Conservation (phyloP, 1,284 basidiomycete species). For the Thecaphora frezii region DNA sequence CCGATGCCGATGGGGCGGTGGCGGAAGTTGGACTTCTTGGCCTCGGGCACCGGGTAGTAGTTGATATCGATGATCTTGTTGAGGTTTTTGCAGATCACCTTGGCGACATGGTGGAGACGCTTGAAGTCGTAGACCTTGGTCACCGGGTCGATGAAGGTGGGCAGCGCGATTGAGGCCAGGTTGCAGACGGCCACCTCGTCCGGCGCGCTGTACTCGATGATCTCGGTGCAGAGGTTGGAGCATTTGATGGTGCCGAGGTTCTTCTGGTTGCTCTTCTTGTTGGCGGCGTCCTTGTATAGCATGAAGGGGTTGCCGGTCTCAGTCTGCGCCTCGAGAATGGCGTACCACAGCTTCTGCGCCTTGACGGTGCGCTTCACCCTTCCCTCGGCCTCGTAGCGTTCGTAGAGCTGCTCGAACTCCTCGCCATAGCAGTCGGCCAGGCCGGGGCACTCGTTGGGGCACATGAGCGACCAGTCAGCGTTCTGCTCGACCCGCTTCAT, state of each 20-base stretch:
- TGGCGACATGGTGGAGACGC: constrained; percentile 89
- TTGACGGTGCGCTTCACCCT: constrained; percentile 83
- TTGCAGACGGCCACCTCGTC: constrained; percentile 99
- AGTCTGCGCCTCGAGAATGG: constrained; percentile 92
- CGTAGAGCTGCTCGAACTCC: constrained; percentile 88
- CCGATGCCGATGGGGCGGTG: constrained; percentile 97
- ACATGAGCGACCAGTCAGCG: constrained; percentile 94
- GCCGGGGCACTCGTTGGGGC: constrained; percentile 91
- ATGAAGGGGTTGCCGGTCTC: constrained; percentile 99
- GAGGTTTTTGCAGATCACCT: constrained; percentile 71
- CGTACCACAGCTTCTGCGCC: constrained; percentile 99
- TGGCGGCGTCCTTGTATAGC: constrained; percentile 78
- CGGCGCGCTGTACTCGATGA: constrained; percentile 96
- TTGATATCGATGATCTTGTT: constrained; percentile 93
- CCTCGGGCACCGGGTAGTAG: constrained; percentile 87
- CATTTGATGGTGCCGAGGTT: constrained; percentile 99
- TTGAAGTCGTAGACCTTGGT: constrained; percentile 75
- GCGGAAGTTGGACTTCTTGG: constrained; percentile 90
- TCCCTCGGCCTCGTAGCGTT: constrained; percentile 87
- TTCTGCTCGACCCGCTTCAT: constrained; percentile 64
- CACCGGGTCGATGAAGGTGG: constrained; percentile 62
- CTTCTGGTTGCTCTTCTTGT: constrained; percentile 76
- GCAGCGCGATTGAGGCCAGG: constrained; percentile 93
- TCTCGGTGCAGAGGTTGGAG: constrained; percentile 98
- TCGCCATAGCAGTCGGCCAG: constrained; percentile 87